Base-by-base conservation (phyloP, 208 protist species). In the Crithidia bombi region DNA sequence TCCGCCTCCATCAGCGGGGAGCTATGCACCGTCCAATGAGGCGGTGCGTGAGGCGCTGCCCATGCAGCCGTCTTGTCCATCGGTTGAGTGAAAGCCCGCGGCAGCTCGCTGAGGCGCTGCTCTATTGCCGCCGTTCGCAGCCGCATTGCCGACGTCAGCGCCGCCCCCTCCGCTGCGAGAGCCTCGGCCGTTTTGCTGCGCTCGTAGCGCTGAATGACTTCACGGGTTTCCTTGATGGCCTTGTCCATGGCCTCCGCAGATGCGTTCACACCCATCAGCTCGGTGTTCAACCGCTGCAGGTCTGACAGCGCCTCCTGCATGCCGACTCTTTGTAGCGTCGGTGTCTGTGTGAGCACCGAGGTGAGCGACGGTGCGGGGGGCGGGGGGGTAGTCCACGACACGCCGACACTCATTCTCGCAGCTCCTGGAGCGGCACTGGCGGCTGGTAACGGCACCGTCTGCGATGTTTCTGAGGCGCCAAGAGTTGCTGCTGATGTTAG, bases 211-310 rank as follows among this genome's bases (percentile, higher is more conserved):
- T 83, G 59, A 19, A 95, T 79, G 43, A 82, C 77, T 10, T 83
- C 79, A 6, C 82, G 75, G 19, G 90, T 91, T 33, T 87, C 86
- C 28, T 76, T 65, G 50, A 95, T 87, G 17, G 90, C 90, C 58
- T 75, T 79, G 35, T 87, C 90, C 87, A 95, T 95, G 2, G 82
- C 79, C 32, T 82, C 90, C 0, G 90, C 71, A 17, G 90, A 91
- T 5, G 68, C 67, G 55, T 82, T 88, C n/a, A 89, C 81, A 11
- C 69, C 78, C 56, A 85, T 67, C 11, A 95, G 54, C 56, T 91
- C 79, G 12, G 72, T 69, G 57, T 91, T 90, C 55, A 95, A 81
- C 25, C 75, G 65, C n/a, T 83, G 50, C 50, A 95, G 70, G 58
- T 85, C 85, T 0, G 73, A 73, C 23, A 92, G 71, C 0, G 81